Evolutionary conservation across 2,329 filamentous ascomycete genomes (phyloP).

Genomic region (Penicillium italicum): DNA sequence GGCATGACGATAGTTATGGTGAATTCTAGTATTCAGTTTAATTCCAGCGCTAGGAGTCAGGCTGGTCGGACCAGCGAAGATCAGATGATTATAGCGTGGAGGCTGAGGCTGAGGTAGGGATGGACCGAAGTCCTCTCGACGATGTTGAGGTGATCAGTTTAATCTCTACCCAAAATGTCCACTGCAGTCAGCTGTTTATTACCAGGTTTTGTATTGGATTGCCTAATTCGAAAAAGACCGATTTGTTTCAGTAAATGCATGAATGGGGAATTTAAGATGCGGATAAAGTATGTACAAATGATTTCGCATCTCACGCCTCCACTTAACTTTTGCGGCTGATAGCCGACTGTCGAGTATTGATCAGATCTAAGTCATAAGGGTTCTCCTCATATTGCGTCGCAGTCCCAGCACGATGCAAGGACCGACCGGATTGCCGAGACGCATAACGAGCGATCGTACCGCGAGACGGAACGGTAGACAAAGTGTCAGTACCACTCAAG

Average conservation of each 20-base stretch:
- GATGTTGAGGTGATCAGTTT: slow-evolving; percentile 25
- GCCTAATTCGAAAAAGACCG: no score
- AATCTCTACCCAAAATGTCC: not conserved
- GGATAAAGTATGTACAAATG: not conserved
- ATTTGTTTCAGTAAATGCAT: not conserved
- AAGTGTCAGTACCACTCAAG: slow-evolving; percentile 13
- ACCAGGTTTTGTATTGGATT: not conserved
- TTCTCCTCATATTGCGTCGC: slow-evolving; percentile 40
- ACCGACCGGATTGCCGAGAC: slow-evolving; percentile 19
- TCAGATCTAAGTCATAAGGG: slow-evolving; percentile 45
- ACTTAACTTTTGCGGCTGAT: slow-evolving; percentile 19
- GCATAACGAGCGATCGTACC: slow-evolving; percentile 13
- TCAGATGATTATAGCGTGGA: slow-evolving; percentile 8
- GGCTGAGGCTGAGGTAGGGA: slow-evolving; percentile 16
- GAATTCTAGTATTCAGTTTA: not conserved
- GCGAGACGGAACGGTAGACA: slow-evolving; percentile 21
- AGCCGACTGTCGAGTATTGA: slow-evolving; percentile 37
- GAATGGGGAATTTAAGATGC: not conserved
- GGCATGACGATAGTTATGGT: slow-evolving; percentile 11
- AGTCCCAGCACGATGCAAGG: slow-evolving; percentile 17
- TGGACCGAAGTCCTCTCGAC: slow-evolving; percentile 20
- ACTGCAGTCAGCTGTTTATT: no score
- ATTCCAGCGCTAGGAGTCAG: not conserved
- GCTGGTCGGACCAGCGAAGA: not conserved
- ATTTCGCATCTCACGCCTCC: not conserved